Evolutionary conservation across 177 flowering plant genomes (phyloP).

Genomic region (Vitis hybrid): DNA sequence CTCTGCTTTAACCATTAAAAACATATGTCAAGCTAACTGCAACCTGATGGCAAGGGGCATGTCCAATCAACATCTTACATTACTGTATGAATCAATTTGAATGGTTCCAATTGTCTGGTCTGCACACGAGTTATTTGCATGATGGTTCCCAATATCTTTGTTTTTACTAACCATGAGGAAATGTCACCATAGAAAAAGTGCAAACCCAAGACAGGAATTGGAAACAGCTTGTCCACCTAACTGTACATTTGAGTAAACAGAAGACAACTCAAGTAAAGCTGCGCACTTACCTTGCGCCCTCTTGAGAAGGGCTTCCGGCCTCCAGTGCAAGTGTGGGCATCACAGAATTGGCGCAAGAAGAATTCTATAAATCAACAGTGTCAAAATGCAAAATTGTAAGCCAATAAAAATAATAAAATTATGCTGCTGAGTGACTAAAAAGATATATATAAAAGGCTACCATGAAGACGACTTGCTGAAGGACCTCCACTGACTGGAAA

Average conservation of each 20-base stretch:
- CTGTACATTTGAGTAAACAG: background rate
- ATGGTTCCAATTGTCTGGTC: too few relatives aligned
- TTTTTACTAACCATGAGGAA: too few relatives aligned
- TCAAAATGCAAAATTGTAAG: background rate
- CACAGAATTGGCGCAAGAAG: constrained; percentile 83
- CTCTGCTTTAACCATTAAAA: too few relatives aligned
- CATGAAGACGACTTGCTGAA: constrained; percentile 77
- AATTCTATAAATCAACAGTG: constrained; percentile 42
- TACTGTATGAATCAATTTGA: too few relatives aligned
- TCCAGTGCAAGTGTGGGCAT: constrained; percentile 71
- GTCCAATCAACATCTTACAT: too few relatives aligned
- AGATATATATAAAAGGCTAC: constrained; percentile 26
- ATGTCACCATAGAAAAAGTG: too few relatives aligned
- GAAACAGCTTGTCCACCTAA: too few relatives aligned
- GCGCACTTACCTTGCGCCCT: constrained; percentile 58
- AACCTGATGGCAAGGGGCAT: too few relatives aligned
- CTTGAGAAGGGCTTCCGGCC: constrained; percentile 61
- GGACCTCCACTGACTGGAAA: constrained; percentile 65
- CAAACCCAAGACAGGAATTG: too few relatives aligned
- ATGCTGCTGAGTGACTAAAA: background rate
- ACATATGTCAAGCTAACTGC: too few relatives aligned
- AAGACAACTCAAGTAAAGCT: background rate
- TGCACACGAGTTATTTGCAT: too few relatives aligned
- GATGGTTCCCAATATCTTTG: too few relatives aligned
- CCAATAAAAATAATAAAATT: background rate